Conservation (phyloP, 345 rosid genomes). For the Ricinus communis region DNA sequence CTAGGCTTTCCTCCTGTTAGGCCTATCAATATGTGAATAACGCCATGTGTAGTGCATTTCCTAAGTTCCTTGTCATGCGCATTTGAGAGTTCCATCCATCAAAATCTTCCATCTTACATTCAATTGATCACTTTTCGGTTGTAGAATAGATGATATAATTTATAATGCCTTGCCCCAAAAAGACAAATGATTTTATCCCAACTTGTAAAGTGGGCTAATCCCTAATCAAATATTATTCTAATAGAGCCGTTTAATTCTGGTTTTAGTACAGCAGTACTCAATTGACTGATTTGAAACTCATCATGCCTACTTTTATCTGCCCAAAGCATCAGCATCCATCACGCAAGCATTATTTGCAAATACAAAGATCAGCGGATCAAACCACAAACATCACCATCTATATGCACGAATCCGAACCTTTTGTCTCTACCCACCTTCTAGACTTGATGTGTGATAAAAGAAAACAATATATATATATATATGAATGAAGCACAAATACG, state of each 20-base stretch:
- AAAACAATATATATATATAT: too few species aligned
- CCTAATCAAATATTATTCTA: background rate
- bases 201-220: background rate
- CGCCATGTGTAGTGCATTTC: too few species aligned
- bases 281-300: slow-evolving; percentile 2
- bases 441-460: background rate
- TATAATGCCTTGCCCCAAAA: background rate
- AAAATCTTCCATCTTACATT: too few species aligned
- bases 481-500: too few species aligned
- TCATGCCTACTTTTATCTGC: background rate
- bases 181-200: background rate
- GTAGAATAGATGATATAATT: too few species aligned
- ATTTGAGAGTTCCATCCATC: too few species aligned
- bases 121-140: too few species aligned
- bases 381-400: background rate
- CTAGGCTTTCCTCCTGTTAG: too few species aligned
- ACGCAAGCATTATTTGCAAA: background rate
- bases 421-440: background rate
- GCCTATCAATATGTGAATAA: too few species aligned
- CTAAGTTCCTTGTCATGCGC: too few species aligned
- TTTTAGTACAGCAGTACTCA: background rate
- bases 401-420: background rate
- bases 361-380: too few species aligned
- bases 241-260: background rate
- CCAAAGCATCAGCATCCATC: background rate